Conservation (phyloP, 257 asterid species). For the Solanum chaucha region DNA sequence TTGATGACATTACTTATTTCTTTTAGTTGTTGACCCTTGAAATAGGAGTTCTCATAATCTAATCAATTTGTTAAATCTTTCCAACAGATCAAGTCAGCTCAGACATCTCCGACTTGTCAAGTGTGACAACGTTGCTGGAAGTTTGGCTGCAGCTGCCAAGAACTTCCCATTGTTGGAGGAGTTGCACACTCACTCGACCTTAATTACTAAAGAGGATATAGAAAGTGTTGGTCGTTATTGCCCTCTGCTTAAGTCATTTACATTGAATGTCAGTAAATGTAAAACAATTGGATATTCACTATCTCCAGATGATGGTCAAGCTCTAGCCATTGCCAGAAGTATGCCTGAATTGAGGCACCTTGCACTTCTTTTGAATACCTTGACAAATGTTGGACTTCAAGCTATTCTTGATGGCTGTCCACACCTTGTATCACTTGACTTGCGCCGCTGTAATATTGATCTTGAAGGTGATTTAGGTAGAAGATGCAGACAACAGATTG, state of each 20-base stretch:
- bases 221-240: too few species aligned
- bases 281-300: not conserved
- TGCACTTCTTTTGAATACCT: not conserved
- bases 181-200: too few species aligned
- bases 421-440: not conserved
- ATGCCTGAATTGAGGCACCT: constrained; percentile 24
- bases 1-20: too few species aligned
- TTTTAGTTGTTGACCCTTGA: too few species aligned
- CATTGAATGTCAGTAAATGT: not conserved
- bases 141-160: too few species aligned
- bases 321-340: not conserved
- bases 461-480: constrained; percentile 2
- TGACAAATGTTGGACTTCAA: not conserved
- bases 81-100: constrained; percentile 14
- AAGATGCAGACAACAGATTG: not conserved
- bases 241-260: constrained; percentile 23
- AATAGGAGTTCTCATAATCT: not conserved
- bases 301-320: not conserved
- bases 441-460: not conserved
- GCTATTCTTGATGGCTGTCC: not conserved
- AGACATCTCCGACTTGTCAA: too few species aligned
- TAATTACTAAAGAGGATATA: too few species aligned
- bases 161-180: too few species aligned
- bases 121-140: too few species aligned
- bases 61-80: not conserved